Evolutionary conservation across 192 early-diverging fungal genomes (phyloP).

Genomic region (Backusella australiensis): DNA sequence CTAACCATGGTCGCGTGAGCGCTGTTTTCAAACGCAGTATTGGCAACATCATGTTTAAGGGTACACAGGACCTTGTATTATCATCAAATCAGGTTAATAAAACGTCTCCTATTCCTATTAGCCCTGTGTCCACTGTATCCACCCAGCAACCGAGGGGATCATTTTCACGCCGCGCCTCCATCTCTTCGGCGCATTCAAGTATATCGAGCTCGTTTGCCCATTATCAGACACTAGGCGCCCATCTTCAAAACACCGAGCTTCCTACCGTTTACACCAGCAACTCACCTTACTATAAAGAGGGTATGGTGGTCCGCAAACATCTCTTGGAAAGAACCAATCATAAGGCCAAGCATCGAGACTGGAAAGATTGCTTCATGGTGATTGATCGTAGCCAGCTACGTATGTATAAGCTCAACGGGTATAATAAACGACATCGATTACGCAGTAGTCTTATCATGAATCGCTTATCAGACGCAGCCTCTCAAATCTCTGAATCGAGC

Average conservation of each 20-base stretch:
- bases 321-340: constrained; percentile 70
- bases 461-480: neutral
- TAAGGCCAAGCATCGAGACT: constrained; percentile 77
- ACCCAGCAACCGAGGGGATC: neutral
- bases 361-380: constrained; percentile 81
- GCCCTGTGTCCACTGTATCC: neutral
- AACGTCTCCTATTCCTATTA: neutral
- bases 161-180: neutral
- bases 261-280: constrained; percentile 15
- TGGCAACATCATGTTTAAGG: constrained; percentile 21
- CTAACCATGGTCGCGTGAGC: neutral
- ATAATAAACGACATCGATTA: neutral
- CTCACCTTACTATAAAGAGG: constrained; percentile 57
- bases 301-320: constrained; percentile 85
- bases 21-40: constrained; percentile 25
- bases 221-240: constrained; percentile 8
- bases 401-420: constrained; percentile 49
- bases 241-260: constrained; percentile 17
- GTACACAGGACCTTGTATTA: constrained; percentile 1
- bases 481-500: neutral
- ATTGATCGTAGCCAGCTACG: constrained; percentile 71
- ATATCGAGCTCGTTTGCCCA: neutral
- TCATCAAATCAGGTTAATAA: neutral
- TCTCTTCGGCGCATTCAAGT: constrained; percentile 8
- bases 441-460: constrained; percentile 4